Conservation (phyloP, 331 rosid genomes). For the Prunus yedoensis region DNA sequence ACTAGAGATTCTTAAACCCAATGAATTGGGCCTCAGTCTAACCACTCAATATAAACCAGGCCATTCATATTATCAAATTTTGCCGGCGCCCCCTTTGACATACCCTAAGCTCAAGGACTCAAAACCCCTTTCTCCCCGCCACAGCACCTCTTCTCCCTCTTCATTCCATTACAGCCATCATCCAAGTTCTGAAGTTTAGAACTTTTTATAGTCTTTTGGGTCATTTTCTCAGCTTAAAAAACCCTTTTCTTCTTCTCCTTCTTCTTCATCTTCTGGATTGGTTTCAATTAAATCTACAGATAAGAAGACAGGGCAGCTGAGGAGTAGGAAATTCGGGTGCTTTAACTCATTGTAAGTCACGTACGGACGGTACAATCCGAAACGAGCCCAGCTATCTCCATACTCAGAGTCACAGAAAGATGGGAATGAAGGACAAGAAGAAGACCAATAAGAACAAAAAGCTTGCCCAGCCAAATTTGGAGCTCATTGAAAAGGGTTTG, state of each 20-base stretch:
- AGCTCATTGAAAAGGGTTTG: slow-evolving; percentile 22
- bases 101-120: not conserved
- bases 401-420: not conserved
- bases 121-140: not conserved
- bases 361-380: not conserved
- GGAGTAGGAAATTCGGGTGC: slow-evolving; percentile 9
- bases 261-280: not conserved
- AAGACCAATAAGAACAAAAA: slow-evolving; percentile 10
- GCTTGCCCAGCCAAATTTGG: not conserved
- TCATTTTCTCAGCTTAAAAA: not conserved
- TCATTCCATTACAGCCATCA: not conserved
- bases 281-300: not conserved
- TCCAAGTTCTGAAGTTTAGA: not conserved
- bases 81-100: not conserved
- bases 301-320: slow-evolving; percentile 6
- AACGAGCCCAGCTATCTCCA: not conserved
- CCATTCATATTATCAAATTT: not conserved
- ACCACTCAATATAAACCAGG: too few relatives aligned
- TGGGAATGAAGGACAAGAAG: slow-evolving; percentile 30
- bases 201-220: not conserved
- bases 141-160: not conserved
- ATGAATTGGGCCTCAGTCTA: too few relatives aligned
- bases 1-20: too few relatives aligned
- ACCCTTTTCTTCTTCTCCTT: not conserved
- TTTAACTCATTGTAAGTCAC: not conserved